A percentile compares a stretch with the other conserved stretches of the same genome.
These are phyloP conservation scores for Vaucheria bursata DNA, from an alignment of 352 stramenopile species.

Conservation along the genomic window DNA sequence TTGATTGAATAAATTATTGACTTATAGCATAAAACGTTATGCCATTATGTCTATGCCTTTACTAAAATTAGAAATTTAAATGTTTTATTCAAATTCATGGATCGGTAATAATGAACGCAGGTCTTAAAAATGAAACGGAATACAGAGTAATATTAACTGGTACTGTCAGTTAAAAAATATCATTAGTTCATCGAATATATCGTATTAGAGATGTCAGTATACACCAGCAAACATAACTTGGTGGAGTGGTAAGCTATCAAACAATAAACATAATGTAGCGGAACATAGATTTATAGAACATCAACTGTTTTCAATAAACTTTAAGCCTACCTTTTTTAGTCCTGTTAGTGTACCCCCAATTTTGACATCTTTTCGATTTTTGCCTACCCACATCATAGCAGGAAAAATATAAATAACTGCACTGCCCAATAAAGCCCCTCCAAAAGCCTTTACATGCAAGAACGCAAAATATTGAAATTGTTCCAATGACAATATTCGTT, in stretches of 20 bases:
- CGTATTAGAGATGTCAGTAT: too few species aligned
- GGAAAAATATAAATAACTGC: slow-evolving; percentile 46
- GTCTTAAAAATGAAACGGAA: background rate
- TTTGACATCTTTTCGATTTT: slow-evolving; percentile 29
- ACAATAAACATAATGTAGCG: background rate
- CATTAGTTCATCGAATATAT: too few species aligned
- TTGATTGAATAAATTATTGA: too few species aligned
- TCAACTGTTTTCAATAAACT: background rate
- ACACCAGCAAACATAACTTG: background rate
- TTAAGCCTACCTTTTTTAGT: background rate
- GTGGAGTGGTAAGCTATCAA: too few species aligned
- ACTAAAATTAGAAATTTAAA: too few species aligned
- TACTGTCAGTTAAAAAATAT: background rate
- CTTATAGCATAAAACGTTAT: too few species aligned
- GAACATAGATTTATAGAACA: background rate
- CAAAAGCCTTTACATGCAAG: slow-evolving; percentile 15
- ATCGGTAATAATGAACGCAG: background rate
- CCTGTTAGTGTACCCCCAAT: slow-evolving; percentile 7
- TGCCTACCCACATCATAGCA: slow-evolving; percentile 41
- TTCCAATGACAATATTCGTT: too few species aligned
- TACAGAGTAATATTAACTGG: background rate
- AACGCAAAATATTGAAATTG: background rate
- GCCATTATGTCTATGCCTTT: too few species aligned
- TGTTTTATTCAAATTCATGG: background rate
- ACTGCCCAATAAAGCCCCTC: slow-evolving; percentile 38